Conservation (phyloP, 495 filamentous ascomycete genomes). For the Lophium mytilinum region DNA sequence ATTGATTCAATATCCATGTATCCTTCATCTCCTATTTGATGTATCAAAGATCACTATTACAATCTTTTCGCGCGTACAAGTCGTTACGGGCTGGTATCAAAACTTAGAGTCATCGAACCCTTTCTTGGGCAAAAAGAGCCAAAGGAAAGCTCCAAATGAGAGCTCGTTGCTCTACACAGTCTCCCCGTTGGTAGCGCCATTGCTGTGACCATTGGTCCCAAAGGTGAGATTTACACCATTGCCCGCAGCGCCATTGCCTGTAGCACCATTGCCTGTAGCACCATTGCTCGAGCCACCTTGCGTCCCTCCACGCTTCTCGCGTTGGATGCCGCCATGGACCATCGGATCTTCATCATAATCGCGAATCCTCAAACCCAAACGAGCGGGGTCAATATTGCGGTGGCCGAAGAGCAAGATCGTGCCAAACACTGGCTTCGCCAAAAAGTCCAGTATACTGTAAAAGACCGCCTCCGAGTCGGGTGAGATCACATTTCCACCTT, state of each 20-base stretch:
- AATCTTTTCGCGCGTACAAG: too few species aligned
- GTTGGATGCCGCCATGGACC: conserved; percentile 4
- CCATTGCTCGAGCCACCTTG: background rate
- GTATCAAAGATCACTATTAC: too few species aligned
- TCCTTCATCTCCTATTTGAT: too few species aligned
- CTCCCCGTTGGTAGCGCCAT: too few species aligned
- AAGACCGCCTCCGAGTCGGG: conserved; percentile 60
- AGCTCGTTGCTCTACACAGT: too few species aligned
- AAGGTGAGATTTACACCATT: too few species aligned
- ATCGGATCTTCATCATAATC: conserved; percentile 35
- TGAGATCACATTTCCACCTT: conserved; percentile 59
- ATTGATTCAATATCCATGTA: too few species aligned
- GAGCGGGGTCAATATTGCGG: conserved; percentile 43
- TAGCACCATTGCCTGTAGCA: background rate
- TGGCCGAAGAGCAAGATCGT: conserved; percentile 43
- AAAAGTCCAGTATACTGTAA: conserved; percentile 58
- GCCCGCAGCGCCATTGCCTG: background rate
- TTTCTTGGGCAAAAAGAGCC: too few species aligned
- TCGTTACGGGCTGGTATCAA: too few species aligned
- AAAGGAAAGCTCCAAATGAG: background rate
- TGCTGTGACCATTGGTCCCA: too few species aligned
- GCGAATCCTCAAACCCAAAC: conserved; percentile 41
- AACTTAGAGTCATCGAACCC: too few species aligned
- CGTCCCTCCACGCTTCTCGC: background rate
- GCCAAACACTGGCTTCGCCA: conserved; percentile 51